Base-by-base conservation (phyloP, 169 alveolate species). In the Cystoisospora suis region DNA sequence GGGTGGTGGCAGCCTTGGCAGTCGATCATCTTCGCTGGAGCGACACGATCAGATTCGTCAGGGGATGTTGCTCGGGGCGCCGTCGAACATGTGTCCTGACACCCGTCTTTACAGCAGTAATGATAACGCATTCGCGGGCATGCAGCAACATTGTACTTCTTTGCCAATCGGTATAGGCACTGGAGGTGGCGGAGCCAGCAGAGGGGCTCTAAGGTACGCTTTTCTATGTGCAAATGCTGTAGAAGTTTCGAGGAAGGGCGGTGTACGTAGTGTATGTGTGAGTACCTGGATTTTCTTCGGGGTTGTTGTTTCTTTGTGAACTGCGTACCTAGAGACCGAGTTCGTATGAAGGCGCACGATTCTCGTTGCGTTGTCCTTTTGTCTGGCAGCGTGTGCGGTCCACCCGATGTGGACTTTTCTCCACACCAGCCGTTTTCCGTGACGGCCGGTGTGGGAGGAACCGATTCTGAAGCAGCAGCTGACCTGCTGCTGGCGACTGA, bases 21-120 rank as follows among this genome's bases (percentile, higher is more conserved):
- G 77, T 20, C 77, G 77, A 23, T 17, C 77, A 44, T 36, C 36
- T 7, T 65, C 77, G 2, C 6, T 65, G 42, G 4, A 65, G 42
- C n/a, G 40, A n/a, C 77, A n/a, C 45, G 77, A 65, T 7, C 77
- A 65, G 44, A 36, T 65, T 36, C 77, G 77, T 5, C 77, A 65
- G 77, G 45, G 34, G 40, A n/a, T 65, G 77, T 44, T 65, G 23
- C 45, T 5, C 40, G 77, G 77, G 45, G 44, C 34, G 23, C 27
- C 77, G 45, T 65, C 77, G 36, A 32, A 36, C 77, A n/a, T 65
- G 36, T 12, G n/a, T 1, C 45, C 45, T n/a, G 77, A 36, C 42
- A 44, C n/a, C 5, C 77, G 77, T n/a, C 77, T 7, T 44, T 3
- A 15, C 36, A 36, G n/a, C 45, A 65, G 3, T 20, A 49, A 20